Evolutionary conservation across 208 protist genomes (phyloP), one percentile per base, ranked within the genome.

Genomic region (Acanthamoeba lenticulata): DNA sequence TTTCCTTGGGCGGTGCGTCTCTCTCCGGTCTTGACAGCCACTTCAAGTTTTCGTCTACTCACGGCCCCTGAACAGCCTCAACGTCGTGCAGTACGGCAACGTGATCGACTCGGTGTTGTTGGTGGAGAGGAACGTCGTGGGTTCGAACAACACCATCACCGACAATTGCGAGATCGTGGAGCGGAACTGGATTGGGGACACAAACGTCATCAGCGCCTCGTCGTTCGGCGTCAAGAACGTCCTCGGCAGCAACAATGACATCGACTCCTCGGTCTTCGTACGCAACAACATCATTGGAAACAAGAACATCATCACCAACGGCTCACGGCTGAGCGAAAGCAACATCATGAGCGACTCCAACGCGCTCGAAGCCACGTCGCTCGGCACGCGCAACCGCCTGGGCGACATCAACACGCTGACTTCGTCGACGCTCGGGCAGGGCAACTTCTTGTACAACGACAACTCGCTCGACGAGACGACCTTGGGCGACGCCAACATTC

Each of bases 391-490:
- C 24, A 85, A 85, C 27, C 38, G 74, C 1, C 1, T 85, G 74
- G 74, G 74, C 32, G 74, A 52, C 27, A 15, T 85, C 44, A 85
- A 85, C 32, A 3, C 19, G 27, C 42, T 85, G 42, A 36, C 19
- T 1, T 17, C 7, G 19, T 13, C n/a, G 13, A 34, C 32, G 24
- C 1, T 85, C 9, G 44, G 44, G 19, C 36, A 21, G 5, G n/a
- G 13, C 38, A 85, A 85, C 74, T 85, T 85, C 29, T 1, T 85
- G 7, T 55, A 36, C 74, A 45, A 85, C 44, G 74, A 85, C 74
- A 85, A 85, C 74, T 19, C 42, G 5, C 0, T 85, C n/a, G n/a
- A 57, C 1, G 7, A 55, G 19, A n/a, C 74, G 13, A 85, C 74
- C 3, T 21, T 85, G 24, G 6, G 1, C 27, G 74, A 85, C 27